A percentile compares a stretch with the other conserved stretches of the same genome.
Conservation (phyloP, 176 grass and related monocot species). For the bread wheat (Triticum aestivum) region IWGSC_CS_RefSeq_v2.1 NC_057801.1:538379656-538380155, state of each 20-base stretch:
- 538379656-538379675: conserved; percentile 70
- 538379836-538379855: conserved; percentile 79
- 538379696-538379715: conserved; percentile 49
- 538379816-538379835: conserved; percentile 28
- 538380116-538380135: conserved; percentile 68
- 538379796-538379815: conserved; percentile 61
- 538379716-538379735: neutral
- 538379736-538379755: neutral
- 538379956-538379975: conserved; percentile 72
- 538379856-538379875: conserved; percentile 64
- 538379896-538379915: neutral
- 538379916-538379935: neutral
- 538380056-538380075: conserved; percentile 58
- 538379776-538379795: conserved; percentile 72
- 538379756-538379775: neutral
- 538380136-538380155: conserved; percentile 45
- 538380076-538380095: conserved; percentile 74
- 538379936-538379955: conserved; percentile 54
- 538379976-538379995: conserved; percentile 84
- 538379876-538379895: neutral
- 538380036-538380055: conserved; percentile 70
- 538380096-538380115: conserved; percentile 82
- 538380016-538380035: conserved; percentile 44
- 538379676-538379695: conserved; percentile 77
- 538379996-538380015: conserved; percentile 58